phyloP scores from a whole-genome alignment of 179 eudicot genomes.

The Beta corolliflora region DNA sequence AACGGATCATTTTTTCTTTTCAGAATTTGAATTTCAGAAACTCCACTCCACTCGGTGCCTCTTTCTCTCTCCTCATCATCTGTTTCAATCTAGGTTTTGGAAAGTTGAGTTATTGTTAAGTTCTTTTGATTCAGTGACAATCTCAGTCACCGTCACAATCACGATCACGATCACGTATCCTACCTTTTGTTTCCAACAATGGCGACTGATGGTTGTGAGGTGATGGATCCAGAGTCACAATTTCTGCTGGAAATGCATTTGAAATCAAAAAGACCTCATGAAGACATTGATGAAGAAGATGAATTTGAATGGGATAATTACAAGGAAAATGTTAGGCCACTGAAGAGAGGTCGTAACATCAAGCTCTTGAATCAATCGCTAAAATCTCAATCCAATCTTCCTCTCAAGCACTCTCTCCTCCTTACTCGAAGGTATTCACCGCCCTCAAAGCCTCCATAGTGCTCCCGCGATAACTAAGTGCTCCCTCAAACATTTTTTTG shows the following conservation, averaged over 20 bases:
- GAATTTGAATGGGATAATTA: conserved; percentile 82
- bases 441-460: not conserved
- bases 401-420: conserved; percentile 59
- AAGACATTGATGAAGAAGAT: not conserved
- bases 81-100: too few species aligned
- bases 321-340: conserved; percentile 85
- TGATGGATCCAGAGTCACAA: conserved; percentile 11
- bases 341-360: conserved; percentile 82
- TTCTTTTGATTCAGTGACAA: too few species aligned
- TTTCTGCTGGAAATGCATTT: not conserved
- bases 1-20: too few species aligned
- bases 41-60: too few species aligned
- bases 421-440: conserved; percentile 54
- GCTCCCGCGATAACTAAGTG: not conserved
- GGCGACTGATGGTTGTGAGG: not conserved
- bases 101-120: too few species aligned
- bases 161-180: too few species aligned
- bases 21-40: too few species aligned
- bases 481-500: not conserved
- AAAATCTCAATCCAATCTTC: conserved; percentile 49
- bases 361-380: conserved; percentile 69
- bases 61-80: too few species aligned
- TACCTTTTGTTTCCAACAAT: not conserved
- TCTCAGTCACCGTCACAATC: too few species aligned
- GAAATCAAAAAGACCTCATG: conserved; percentile 11